Conservation (phyloP, 2,329 filamentous ascomycete genomes). For the Hawksworthiomyces lignivorus region DNA sequence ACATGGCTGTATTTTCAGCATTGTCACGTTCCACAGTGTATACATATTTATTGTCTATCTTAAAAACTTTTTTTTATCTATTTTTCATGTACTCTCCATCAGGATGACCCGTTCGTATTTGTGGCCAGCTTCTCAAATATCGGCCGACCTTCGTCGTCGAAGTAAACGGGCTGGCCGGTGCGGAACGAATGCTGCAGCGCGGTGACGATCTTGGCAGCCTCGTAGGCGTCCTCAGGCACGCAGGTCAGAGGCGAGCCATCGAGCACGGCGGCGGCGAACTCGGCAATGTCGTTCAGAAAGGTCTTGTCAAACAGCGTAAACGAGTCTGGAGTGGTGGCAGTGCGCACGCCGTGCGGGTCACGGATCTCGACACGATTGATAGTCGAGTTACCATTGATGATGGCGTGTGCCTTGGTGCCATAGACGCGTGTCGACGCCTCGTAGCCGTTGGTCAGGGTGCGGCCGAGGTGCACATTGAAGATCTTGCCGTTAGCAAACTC, state of each 20-base stretch:
- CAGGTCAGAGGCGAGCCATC: conserved; percentile 9
- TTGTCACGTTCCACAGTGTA: no score
- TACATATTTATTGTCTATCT: no score
- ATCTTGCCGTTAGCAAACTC: conserved; percentile 30
- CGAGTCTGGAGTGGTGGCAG: conserved; percentile 6
- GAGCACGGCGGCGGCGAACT: conserved; percentile 6
- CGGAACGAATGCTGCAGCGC: conserved; percentile 19
- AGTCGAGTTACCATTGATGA: conserved; percentile 9
- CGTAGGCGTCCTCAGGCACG: conserved; percentile 8
- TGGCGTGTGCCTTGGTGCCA: conserved; percentile 23
- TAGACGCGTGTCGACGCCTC: conserved; percentile 26
- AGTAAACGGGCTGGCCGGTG: conserved; percentile 19
- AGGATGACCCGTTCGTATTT: neutral
- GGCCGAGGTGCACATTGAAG: conserved; percentile 24
- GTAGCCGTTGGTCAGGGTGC: conserved; percentile 28
- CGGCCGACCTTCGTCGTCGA: conserved; percentile 18
- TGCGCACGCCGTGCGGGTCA: conserved; percentile 9
- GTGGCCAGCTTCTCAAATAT: neutral
- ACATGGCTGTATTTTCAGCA: no score
- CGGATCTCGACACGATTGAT: conserved; percentile 11
- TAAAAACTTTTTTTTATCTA: neutral
- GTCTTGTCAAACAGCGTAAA: conserved; percentile 7
- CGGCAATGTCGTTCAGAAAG: conserved; percentile 8
- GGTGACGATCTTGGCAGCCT: conserved; percentile 9
- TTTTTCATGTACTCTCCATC: neutral